Evolutionary conservation across 495 filamentous ascomycete species (phyloP).

Genomic region (Penicillium cinerascens): DNA sequence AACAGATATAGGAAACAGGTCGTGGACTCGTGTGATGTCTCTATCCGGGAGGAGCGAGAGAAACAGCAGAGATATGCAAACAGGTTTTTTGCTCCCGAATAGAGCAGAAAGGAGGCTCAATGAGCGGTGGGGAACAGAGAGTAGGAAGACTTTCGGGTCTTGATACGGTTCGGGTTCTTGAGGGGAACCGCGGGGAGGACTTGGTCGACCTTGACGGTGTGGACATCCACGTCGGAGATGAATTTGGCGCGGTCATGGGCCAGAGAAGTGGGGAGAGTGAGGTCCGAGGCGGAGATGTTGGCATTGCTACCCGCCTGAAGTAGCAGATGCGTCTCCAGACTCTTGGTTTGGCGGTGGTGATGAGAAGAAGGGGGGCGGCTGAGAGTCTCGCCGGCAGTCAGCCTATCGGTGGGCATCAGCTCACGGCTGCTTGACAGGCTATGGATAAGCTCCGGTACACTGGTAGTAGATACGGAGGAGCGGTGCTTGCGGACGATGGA

Average conservation of each 20-base stretch:
- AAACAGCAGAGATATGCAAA: not conserved
- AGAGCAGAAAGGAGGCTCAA: constrained; percentile 3
- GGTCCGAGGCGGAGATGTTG: constrained; percentile 23
- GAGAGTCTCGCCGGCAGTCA: constrained; percentile 28
- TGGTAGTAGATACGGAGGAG: constrained; percentile 53
- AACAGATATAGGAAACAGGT: constrained; percentile 11
- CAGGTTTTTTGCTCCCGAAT: not conserved
- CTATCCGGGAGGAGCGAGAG: constrained; percentile 11
- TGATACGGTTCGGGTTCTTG: constrained; percentile 25
- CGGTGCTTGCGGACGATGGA: constrained; percentile 52
- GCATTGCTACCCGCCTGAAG: constrained; percentile 25
- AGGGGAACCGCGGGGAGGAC: constrained; percentile 14
- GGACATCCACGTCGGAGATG: constrained; percentile 29
- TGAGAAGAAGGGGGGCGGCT: constrained; percentile 32
- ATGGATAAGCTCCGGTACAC: constrained; percentile 54
- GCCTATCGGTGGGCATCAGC: constrained; percentile 32
- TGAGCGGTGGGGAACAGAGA: constrained; percentile 41
- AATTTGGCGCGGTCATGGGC: constrained; percentile 40
- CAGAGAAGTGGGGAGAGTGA: constrained; percentile 5
- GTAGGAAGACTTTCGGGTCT: constrained; percentile 40
- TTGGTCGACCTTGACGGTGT: constrained; percentile 5
- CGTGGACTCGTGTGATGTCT: constrained; percentile 16
- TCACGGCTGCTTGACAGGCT: constrained; percentile 48
- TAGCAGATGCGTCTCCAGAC: constrained; percentile 33
- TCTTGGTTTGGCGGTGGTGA: constrained; percentile 42